Conservation (phyloP, 768 basidiomycete genomes). For the Phanerochaete carnosa region DNA sequence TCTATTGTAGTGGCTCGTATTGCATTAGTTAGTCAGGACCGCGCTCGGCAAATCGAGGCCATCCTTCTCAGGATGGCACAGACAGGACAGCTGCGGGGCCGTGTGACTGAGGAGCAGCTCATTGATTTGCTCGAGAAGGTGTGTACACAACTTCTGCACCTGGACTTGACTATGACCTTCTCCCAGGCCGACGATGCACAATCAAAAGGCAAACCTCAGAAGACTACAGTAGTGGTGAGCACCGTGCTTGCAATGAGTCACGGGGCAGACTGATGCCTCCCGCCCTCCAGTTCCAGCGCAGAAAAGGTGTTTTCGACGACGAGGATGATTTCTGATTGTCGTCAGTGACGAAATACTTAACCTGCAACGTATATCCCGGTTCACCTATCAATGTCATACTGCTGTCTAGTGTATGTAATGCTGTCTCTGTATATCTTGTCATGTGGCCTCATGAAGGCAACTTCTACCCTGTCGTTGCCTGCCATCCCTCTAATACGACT, state of each 20-base stretch:
- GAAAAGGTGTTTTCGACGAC: conserved; percentile 33
- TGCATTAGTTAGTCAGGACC: conserved; percentile 77
- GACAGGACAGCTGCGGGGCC: conserved; percentile 72
- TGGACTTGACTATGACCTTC: background rate
- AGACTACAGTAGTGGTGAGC: conserved; percentile 39
- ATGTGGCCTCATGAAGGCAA: no score
- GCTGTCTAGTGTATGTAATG: no score
- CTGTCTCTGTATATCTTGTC: no score
- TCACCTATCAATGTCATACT: no score
- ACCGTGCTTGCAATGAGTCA: background rate
- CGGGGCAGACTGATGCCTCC: background rate
- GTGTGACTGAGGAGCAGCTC: conserved; percentile 77
- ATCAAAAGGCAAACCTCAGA: conserved; percentile 32
- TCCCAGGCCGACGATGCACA: conserved; percentile 43
- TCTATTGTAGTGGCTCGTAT: conserved; percentile 74
- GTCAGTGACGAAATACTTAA: background rate
- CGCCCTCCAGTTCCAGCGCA: conserved; percentile 27
- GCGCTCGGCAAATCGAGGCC: conserved; percentile 76
- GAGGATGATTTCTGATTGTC: conserved; percentile 27
- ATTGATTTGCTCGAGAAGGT: conserved; percentile 88
- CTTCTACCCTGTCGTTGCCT: no score
- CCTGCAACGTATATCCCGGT: no score
- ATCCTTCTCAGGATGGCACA: conserved; percentile 83
- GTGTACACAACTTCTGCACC: conserved; percentile 5
- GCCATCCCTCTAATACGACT: no score